Base-by-base conservation (phyloP, 129 eudicot genomes). In the Cynara cardunculus region DNA sequence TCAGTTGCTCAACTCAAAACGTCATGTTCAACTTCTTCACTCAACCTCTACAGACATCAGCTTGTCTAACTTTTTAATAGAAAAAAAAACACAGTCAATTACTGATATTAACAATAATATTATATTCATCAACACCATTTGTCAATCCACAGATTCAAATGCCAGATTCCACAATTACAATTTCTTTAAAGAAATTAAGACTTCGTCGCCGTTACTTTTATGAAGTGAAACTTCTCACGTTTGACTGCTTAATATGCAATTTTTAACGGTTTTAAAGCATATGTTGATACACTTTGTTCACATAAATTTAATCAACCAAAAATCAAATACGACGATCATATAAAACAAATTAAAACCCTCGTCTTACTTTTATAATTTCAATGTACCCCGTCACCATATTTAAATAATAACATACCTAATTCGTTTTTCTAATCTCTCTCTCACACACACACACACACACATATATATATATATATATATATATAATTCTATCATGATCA, bases 341-440 rank as follows among this genome's bases (percentile, higher is more conserved):
- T 18, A 18, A 53, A 53, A 18, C 9, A 39, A 19, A 74, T 28
- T 1, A 26, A 34, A 22, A 76, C 22, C 14, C 3, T 81, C 26
- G 53, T 81, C 65, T 34, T 59, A 19, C 78, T 56, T 76, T 61
- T 82, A 71, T 66, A 76, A 76, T 35, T 69, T 76, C 81, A 18
- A 76, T 59, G 74, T 35, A 75, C 49, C 56, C 37, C 13, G 68
- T 76, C 77, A 82, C 76, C 68, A 37, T 80, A 76, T 71, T 76
- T 59, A 19, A 19, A 70, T 61, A 82, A 35, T 9, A 59, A 2
- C 73, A 25, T 70, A 83, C 82, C 82, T 83, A 77, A 77, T 83
- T 19, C 13, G 7, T 59, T 82, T 82, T 76, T 37, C 22, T 82
- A 35, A 70, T 25, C 72, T 73, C 13, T 39, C 59, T 78, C 56